Base-by-base conservation (phyloP, 2,329 filamentous ascomycete genomes). In the Scedosporium minutisporum region DNA sequence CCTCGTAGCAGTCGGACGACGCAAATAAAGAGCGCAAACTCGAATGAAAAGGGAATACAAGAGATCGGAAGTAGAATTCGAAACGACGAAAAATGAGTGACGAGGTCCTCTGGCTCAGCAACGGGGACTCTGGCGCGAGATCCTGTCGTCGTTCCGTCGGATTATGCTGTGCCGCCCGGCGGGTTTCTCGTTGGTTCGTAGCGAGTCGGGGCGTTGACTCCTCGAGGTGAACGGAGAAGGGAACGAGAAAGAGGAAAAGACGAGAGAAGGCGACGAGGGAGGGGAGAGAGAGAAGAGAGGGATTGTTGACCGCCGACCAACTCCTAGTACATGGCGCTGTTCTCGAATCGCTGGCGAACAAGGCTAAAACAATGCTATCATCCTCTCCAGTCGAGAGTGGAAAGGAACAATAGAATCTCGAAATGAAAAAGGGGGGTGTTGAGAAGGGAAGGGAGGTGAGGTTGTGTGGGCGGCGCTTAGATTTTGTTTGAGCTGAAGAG, bases 401-500 rank as follows among this genome's bases (percentile, higher is more conserved):
- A 33, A 21, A 33, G 25, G 25, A 53, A 61, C 12, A 29, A 51
- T n/a, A 51, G 44, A 51, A 58, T 18, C 21, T 21, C 57, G 38
- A 59, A 42, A 42, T n/a, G 41, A 33, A n/a, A 29, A 27, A n/a
- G 23, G 53, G 21, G 60, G 60, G 60, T 21, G 25, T 55, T 42
- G 60, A 58, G 53, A 58, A 62, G n/a, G 60, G 21, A 62, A 38
- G 38, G 33, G 23, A 55, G 38, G 9, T n/a, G 57, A 58, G 38
- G 42, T 18, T 58, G 60, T 62, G 60, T 23, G 53, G 60, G 60
- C 60, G 60, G 60, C 60, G 53, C 60, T 57, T 58, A 57, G 60
- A 46, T 62, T 62, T 62, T 62, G 60, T 57, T 57, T 57, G 51
- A 57, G 23, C 51, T 33, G 29, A 27, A 57, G 44, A 55, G 60